Percentiles rank a stretch among this genome's conserved stretches.
Evolutionary conservation across 768 basidiomycete species (phyloP).

Genomic region (Mycena albidolilacea): DNA sequence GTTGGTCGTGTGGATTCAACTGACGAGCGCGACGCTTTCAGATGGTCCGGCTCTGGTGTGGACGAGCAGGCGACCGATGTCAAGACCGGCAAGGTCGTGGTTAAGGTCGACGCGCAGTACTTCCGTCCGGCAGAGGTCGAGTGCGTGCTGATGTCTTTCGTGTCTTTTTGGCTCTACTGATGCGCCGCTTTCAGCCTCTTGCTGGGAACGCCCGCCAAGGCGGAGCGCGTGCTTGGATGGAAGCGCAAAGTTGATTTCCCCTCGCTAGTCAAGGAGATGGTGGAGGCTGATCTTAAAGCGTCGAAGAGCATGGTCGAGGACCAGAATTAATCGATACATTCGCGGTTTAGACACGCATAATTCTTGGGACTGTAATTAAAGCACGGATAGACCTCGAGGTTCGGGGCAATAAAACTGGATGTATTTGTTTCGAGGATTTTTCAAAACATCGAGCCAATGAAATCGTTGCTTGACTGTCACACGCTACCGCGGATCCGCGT

Average conservation of each 20-base stretch:
- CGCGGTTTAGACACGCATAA: conserved; percentile 16
- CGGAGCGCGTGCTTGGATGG: conserved; percentile 92
- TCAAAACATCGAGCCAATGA: too few relatives aligned
- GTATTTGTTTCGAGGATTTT: too few relatives aligned
- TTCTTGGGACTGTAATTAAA: conserved; percentile 2
- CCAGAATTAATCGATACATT: conserved; percentile 70
- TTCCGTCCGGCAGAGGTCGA: conserved; percentile 98
- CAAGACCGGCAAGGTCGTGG: conserved; percentile 79
- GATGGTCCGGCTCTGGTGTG: conserved; percentile 85
- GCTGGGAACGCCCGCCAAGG: conserved; percentile 91
- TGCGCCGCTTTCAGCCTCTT: conserved; percentile 68
- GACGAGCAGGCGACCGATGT: conserved; percentile 83
- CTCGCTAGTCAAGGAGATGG: conserved; percentile 93
- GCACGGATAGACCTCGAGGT: background rate
- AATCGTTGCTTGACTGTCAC: too few relatives aligned
- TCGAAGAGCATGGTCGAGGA: conserved; percentile 84
- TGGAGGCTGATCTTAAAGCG: conserved; percentile 83
- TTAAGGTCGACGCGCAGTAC: conserved; percentile 90
- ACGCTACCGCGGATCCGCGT: background rate
- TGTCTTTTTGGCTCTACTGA: conserved; percentile 29
- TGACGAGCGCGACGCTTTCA: conserved; percentile 45
- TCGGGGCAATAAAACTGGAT: background rate
- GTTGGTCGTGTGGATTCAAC: background rate
- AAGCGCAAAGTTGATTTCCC: conserved; percentile 90
- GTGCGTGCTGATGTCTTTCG: conserved; percentile 60